These are phyloP conservation scores for Entomortierella beljakovae DNA, from an alignment of 192 early-diverging fungal species.

Conservation along the genomic window DNA sequence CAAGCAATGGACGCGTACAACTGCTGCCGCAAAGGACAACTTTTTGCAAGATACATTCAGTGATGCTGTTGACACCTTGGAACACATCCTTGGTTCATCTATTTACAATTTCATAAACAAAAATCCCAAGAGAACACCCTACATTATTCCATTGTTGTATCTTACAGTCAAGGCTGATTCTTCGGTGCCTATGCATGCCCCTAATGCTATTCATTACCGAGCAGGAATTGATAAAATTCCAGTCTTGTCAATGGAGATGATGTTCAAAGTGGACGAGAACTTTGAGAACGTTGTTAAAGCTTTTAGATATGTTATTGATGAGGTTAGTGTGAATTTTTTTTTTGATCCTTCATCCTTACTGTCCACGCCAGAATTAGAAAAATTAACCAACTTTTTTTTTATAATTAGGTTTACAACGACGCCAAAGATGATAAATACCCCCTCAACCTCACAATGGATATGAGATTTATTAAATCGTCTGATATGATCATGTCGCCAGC, in stretches of 20 bases:
- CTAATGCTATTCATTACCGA: conserved; percentile 52
- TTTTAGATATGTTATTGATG: conserved; percentile 10
- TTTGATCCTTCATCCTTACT: background rate
- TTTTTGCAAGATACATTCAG: background rate
- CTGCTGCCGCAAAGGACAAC: background rate
- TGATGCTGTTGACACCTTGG: background rate
- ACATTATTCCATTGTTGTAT: conserved; percentile 10
- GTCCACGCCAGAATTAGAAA: no score
- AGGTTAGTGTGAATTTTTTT: conserved; percentile 10
- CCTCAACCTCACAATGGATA: conserved; percentile 19
- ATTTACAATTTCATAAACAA: conserved; percentile 26
- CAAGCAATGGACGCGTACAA: conserved; percentile 48
- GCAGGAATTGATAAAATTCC: conserved; percentile 31
- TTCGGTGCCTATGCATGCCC: conserved; percentile 13
- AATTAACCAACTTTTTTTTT: background rate
- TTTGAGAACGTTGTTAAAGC: conserved; percentile 44
- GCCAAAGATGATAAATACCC: conserved; percentile 1
- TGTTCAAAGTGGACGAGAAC: conserved; percentile 39
- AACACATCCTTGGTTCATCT: conserved; percentile 13
- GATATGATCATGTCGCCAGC: conserved; percentile 18
- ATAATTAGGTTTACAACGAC: conserved; percentile 34
- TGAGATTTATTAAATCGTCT: conserved; percentile 47
- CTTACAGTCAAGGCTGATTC: background rate
- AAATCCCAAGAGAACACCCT: conserved; percentile 27
- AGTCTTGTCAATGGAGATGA: conserved; percentile 34